These are phyloP conservation scores for Arctium lappa DNA, from an alignment of 129 eudicot genomes.

Conservation along the genomic window DNA sequence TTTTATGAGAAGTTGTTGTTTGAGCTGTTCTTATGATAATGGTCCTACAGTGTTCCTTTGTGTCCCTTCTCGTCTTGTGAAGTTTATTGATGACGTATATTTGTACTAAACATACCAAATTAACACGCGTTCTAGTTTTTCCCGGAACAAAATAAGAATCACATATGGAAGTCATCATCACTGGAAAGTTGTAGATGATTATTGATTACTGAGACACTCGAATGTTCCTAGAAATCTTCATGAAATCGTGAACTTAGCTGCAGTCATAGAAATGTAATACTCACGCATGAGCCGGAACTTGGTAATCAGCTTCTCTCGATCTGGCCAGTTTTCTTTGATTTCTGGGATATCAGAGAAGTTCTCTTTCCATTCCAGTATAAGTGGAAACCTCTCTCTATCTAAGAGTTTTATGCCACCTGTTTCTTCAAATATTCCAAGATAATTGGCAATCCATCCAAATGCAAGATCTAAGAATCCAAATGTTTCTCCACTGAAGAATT, in stretches of 20 bases:
- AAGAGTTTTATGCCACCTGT: slow-evolving; percentile 35
- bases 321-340: slow-evolving; percentile 62
- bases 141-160: background rate
- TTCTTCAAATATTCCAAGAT: slow-evolving; percentile 38
- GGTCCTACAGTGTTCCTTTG: background rate
- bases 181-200: background rate
- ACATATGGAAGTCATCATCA: background rate
- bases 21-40: background rate
- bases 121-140: background rate
- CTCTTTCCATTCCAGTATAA: slow-evolving; percentile 44
- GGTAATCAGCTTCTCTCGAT: slow-evolving; percentile 41
- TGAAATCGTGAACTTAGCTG: slow-evolving; percentile 15
- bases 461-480: slow-evolving; percentile 61
- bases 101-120: background rate
- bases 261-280: slow-evolving; percentile 10
- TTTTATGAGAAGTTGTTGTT: background rate
- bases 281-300: slow-evolving; percentile 43
- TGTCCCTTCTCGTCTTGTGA: background rate
- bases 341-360: slow-evolving; percentile 32
- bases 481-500: slow-evolving; percentile 58
- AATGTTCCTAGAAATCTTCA: background rate
- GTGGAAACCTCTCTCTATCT: slow-evolving; percentile 43
- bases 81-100: background rate
- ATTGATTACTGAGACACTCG: background rate
- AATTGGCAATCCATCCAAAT: slow-evolving; percentile 55